phyloP scores from a whole-genome alignment of 2,329 filamentous ascomycete species.

The Penicillium sp. region DNA sequence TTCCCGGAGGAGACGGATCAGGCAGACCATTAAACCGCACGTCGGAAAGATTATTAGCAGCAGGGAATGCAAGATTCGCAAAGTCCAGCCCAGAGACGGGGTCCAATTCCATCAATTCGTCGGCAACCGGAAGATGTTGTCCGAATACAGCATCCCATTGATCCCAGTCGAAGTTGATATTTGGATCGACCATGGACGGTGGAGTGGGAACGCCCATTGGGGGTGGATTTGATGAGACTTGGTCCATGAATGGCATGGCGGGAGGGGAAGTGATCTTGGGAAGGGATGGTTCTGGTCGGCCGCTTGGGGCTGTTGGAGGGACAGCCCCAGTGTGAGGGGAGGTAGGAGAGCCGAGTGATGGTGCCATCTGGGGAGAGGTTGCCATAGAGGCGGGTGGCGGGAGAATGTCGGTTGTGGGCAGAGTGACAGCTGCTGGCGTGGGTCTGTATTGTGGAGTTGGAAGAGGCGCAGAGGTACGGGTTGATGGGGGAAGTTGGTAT shows the following conservation, averaged over 20 bases:
- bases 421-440: conserved; percentile 10
- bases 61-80: conserved; percentile 25
- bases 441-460: conserved; percentile 17
- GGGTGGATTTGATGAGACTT: conserved; percentile 19
- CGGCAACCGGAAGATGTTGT: conserved; percentile 47
- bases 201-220: conserved; percentile 32
- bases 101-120: conserved; percentile 47
- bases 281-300: conserved; percentile 5
- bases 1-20: not conserved
- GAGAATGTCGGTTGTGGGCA: conserved; percentile 6
- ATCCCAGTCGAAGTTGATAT: conserved; percentile 52
- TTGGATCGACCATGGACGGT: conserved; percentile 42
- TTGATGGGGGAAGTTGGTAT: conserved; percentile 22
- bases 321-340: conserved; percentile 8
- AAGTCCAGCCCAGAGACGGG: conserved; percentile 39
- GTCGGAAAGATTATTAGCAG: not conserved
- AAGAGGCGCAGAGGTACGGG: conserved; percentile 8
- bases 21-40: conserved; percentile 3
- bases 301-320: conserved; percentile 5
- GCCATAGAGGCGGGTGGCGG: conserved; percentile 10
- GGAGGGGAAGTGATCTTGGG: conserved; percentile 8
- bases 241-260: conserved; percentile 25
- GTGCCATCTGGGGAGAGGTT: conserved; percentile 16
- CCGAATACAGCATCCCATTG: conserved; percentile 53
- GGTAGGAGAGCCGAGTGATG: not conserved